Percentiles rank a stretch among this genome's conserved stretches.
Evolutionary conservation across 148 eudicot genomes (phyloP).

Genomic region (Diospyros kaki): DNA sequence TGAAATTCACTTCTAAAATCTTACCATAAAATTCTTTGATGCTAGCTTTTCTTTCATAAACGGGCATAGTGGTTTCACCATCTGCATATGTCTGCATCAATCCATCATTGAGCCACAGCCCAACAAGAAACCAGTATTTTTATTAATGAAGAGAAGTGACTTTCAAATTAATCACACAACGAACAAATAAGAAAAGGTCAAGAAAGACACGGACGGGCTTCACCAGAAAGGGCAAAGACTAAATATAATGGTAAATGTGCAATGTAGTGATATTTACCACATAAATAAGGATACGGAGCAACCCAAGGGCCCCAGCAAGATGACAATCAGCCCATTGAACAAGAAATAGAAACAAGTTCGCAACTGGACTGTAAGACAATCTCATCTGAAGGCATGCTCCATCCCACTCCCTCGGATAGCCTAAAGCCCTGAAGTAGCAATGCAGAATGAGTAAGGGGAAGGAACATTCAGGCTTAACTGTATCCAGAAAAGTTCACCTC

Average conservation of each 20-base stretch:
- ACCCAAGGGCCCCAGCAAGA: conserved; percentile 33
- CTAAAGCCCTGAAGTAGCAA: conserved; percentile 23
- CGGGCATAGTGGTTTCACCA: conserved; percentile 61
- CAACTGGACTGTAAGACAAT: conserved; percentile 33
- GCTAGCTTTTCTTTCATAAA: conserved; percentile 69
- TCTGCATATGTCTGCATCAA: conserved; percentile 50
- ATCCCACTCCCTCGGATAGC: conserved; percentile 21
- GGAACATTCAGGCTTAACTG: not conserved
- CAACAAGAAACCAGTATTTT: conserved; percentile 8
- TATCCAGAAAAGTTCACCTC: not conserved
- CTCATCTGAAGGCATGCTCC: conserved; percentile 39
- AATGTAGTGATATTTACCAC: conserved; percentile 19
- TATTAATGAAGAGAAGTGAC: not conserved
- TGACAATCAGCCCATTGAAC: conserved; percentile 36
- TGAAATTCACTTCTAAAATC: not conserved
- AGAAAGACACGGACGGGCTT: not conserved
- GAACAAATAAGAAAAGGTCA: not conserved
- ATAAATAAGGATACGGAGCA: conserved; percentile 32
- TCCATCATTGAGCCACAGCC: not conserved
- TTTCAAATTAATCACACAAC: not conserved
- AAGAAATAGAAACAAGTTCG: conserved; percentile 23
- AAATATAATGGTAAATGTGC: not conserved
- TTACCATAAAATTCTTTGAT: conserved; percentile 60
- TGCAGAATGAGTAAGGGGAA: not conserved
- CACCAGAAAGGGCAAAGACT: not conserved